Conservation (phyloP, 2,329 filamentous ascomycete species). For the Trichoderma endophyticum region DNA sequence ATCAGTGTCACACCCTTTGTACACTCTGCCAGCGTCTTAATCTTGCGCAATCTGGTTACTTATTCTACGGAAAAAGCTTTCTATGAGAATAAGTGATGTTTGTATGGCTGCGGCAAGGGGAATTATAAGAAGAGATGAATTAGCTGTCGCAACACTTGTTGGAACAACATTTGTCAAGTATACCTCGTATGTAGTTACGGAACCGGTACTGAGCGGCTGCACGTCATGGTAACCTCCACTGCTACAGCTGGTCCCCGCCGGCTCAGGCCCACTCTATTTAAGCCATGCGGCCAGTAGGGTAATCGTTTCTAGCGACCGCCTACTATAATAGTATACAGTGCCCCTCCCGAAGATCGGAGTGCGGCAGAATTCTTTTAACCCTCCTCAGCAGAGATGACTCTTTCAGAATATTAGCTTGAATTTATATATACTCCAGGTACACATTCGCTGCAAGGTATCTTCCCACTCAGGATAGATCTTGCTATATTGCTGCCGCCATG, state of each 20-base stretch:
- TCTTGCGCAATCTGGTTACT: too few relatives aligned
- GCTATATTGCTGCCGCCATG: background rate
- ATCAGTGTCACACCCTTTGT: too few relatives aligned
- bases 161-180: background rate
- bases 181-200: background rate
- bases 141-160: background rate
- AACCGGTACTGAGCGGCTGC: background rate
- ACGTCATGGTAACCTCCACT: background rate
- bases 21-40: too few relatives aligned
- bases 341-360: constrained; percentile 7
- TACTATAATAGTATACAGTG: background rate
- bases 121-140: too few relatives aligned
- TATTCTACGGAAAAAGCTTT: too few relatives aligned
- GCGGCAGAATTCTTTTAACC: background rate
- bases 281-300: background rate
- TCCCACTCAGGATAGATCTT: background rate
- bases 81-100: too few relatives aligned
- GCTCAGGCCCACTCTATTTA: background rate
- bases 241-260: background rate
- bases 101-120: too few relatives aligned
- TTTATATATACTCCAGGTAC: background rate
- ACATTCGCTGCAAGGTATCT: background rate
- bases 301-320: background rate
- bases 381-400: background rate
- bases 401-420: background rate